phyloP scores from a whole-genome alignment of 768 basidiomycete species.

The Boletus subcaerulescens region DNA sequence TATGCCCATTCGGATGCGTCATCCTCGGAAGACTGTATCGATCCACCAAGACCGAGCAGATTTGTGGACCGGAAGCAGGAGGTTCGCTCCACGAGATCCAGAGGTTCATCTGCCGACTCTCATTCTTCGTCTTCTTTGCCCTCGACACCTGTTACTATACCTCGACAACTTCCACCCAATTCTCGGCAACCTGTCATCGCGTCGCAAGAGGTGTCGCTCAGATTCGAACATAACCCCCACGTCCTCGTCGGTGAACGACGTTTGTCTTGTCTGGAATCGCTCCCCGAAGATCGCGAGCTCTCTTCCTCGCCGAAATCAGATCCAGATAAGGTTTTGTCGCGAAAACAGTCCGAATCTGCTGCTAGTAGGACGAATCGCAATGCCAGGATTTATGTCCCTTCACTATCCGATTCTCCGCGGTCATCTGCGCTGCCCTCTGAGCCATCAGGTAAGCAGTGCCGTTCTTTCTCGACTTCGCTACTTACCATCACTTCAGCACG shows the following conservation, averaged over 20 bases:
- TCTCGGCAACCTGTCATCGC: conserved; percentile 22
- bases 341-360: conserved; percentile 17
- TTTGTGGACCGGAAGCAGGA: conserved; percentile 3
- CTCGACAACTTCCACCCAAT: conserved; percentile 16
- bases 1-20: conserved; percentile 22
- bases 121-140: conserved; percentile 26
- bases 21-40: conserved; percentile 23
- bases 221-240: conserved; percentile 31
- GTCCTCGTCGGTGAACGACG: conserved; percentile 12
- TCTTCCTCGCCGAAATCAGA: conserved; percentile 17
- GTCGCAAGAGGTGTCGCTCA: conserved; percentile 21
- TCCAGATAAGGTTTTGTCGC: conserved; percentile 3
- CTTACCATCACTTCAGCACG: conserved; percentile 15
- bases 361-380: conserved; percentile 16
- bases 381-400: conserved; percentile 18
- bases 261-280: conserved; percentile 38
- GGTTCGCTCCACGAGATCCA: conserved; percentile 12
- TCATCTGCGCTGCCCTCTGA: conserved; percentile 11
- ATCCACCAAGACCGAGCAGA: conserved; percentile 5
- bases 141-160: conserved; percentile 17
- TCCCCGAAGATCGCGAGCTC: conserved; percentile 52
- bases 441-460: conserved; percentile 11
- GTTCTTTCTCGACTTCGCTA: background rate
- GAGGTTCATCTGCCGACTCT: conserved; percentile 25
- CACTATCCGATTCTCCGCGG: conserved; percentile 2